phyloP scores from a whole-genome alignment of 1,139 yeast genomes.

The Kodamaea sp. region DNA sequence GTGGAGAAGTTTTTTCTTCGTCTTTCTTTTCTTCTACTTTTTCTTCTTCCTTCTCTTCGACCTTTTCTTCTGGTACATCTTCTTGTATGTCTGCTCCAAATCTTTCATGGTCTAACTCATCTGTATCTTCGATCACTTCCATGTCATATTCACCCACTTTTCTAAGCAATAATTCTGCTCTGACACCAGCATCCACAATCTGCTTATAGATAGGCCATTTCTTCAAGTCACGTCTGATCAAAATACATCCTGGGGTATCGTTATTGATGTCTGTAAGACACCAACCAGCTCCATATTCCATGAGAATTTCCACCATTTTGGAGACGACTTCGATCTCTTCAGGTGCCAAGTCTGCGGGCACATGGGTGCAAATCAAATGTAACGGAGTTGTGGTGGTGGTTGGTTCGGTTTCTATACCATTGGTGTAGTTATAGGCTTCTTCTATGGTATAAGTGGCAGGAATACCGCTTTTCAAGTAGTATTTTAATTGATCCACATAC shows the following conservation, averaged over 20 bases:
- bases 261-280: conserved; percentile 63
- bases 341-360: conserved; percentile 46
- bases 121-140: conserved; percentile 38
- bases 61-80: conserved; percentile 5
- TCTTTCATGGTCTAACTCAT: conserved; percentile 20
- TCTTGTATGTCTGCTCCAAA: conserved; percentile 15
- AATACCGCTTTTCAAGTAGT: conserved; percentile 58
- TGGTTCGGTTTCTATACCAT: conserved; percentile 41
- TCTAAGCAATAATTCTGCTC: conserved; percentile 81
- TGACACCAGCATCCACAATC: conserved; percentile 83
- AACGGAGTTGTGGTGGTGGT: conserved; percentile 67
- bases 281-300: conserved; percentile 94
- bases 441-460: conserved; percentile 84
- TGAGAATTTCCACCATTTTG: conserved; percentile 61
- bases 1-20: background rate
- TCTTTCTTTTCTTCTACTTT: conserved; percentile 3
- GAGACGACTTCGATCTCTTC: conserved; percentile 51
- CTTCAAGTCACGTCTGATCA: conserved; percentile 51
- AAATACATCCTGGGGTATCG: conserved; percentile 77
- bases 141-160: conserved; percentile 63
- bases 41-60: too few relatives aligned
- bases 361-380: conserved; percentile 59
- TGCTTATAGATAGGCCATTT: conserved; percentile 47
- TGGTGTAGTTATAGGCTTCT: conserved; percentile 62
- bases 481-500: conserved; percentile 47